Conservation (phyloP, 176 grass and related monocot species). For the Tuctoria greenei region DNA sequence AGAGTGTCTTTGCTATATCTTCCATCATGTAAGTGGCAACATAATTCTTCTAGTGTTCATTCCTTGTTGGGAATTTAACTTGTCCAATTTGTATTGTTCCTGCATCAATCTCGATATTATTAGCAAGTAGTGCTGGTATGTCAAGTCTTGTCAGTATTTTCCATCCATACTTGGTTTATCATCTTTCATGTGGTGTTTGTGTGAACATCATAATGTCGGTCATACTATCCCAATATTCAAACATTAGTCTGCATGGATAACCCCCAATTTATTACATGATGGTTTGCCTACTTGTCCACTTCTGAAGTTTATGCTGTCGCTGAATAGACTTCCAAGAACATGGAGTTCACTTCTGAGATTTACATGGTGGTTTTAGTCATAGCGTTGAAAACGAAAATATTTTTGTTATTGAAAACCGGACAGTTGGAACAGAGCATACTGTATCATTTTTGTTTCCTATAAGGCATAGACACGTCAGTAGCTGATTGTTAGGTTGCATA, state of each 20-base stretch:
- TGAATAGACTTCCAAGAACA: slow-evolving; percentile 16
- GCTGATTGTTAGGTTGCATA: background rate
- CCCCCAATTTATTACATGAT: background rate
- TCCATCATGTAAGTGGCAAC: slow-evolving; percentile 75
- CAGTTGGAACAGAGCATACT: background rate
- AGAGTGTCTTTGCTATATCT: slow-evolving; percentile 96
- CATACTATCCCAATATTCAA: background rate
- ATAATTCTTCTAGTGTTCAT: slow-evolving; percentile 1
- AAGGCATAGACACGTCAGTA: too few relatives aligned
- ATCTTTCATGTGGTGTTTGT: background rate
- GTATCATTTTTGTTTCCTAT: background rate
- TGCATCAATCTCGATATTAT: background rate
- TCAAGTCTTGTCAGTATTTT: background rate
- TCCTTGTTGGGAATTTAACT: slow-evolving; percentile 20
- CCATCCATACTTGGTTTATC: background rate
- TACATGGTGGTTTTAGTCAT: too few relatives aligned
- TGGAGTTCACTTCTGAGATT: background rate
- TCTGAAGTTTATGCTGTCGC: slow-evolving; percentile 4
- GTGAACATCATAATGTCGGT: slow-evolving; percentile 8
- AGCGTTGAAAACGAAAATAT: background rate
- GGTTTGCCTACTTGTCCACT: background rate
- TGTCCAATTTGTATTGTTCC: background rate
- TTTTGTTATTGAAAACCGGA: background rate
- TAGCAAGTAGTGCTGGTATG: background rate
- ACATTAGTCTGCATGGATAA: background rate